phyloP scores from a whole-genome alignment of 2,329 filamentous ascomycete genomes.

The Aspergillus glaucus region DNA sequence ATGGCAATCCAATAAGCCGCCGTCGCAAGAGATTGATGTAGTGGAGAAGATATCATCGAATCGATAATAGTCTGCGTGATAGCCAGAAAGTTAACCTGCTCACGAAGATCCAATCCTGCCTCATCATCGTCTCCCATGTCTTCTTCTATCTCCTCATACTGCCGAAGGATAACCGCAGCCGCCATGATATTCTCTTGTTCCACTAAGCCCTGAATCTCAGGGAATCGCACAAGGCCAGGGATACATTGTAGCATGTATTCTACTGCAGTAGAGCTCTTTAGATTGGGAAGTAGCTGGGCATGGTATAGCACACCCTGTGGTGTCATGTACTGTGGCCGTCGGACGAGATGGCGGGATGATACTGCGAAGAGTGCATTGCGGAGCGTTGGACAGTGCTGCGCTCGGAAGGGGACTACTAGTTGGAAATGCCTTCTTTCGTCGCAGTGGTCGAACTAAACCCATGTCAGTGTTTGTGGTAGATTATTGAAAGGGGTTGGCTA shows the following conservation, averaged over 20 bases:
- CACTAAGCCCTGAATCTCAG: conserved; percentile 7
- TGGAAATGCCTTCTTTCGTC: conserved; percentile 16
- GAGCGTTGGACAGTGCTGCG: conserved; percentile 12
- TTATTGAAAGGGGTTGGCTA: background rate
- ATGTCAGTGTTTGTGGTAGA: background rate
- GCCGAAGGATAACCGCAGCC: conserved; percentile 18
- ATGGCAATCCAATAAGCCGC: conserved; percentile 20
- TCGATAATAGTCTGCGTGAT: conserved; percentile 20
- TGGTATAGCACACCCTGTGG: conserved; percentile 9
- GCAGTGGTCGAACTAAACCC: conserved; percentile 17
- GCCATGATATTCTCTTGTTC: conserved; percentile 22
- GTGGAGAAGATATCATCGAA: conserved; percentile 13
- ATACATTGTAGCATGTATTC: conserved; percentile 20
- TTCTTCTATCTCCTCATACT: conserved; percentile 22
- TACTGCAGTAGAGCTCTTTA: conserved; percentile 12
- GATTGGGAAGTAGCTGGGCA: conserved; percentile 8
- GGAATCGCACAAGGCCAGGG: conserved; percentile 14
- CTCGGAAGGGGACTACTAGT: conserved; percentile 13
- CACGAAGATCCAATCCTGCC: conserved; percentile 2
- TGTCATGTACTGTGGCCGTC: conserved; percentile 15
- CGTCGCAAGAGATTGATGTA: conserved; percentile 12
- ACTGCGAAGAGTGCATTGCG: conserved; percentile 20
- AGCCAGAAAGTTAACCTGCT: conserved; percentile 14
- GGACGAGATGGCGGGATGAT: conserved; percentile 15
- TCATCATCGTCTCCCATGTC: conserved; percentile 15